Conservation (phyloP, 208 protist genomes). For the Leishmania braziliensis region DNA sequence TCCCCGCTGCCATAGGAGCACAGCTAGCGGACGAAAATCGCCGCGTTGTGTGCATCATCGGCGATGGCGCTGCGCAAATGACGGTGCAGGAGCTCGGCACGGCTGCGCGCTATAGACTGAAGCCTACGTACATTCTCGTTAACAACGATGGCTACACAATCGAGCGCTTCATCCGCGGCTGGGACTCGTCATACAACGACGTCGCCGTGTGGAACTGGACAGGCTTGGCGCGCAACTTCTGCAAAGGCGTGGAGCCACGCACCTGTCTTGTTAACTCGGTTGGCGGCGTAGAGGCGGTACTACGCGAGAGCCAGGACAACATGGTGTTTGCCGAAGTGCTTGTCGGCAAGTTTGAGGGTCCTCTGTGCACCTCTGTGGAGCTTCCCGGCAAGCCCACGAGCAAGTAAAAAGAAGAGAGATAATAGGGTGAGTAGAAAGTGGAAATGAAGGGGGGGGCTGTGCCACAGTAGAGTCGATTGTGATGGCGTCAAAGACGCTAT, state of each 20-base stretch:
- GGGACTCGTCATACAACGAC: constrained; percentile 52
- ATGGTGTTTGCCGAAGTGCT: constrained; percentile 38
- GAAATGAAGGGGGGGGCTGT: not conserved
- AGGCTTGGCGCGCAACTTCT: constrained; percentile 27
- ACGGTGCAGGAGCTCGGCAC: constrained; percentile 57
- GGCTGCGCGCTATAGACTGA: constrained; percentile 25
- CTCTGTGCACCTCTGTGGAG: constrained; percentile 40
- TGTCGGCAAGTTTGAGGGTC: constrained; percentile 50
- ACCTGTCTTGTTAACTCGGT: constrained; percentile 30
- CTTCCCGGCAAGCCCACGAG: constrained; percentile 24
- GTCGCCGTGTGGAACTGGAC: constrained; percentile 50
- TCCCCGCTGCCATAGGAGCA: constrained; percentile 51
- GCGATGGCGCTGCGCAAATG: constrained; percentile 64
- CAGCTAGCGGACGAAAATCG: constrained; percentile 49
- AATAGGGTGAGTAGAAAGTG: not conserved
- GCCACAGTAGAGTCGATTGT: not conserved
- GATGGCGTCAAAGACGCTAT: not conserved
- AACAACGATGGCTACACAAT: constrained; percentile 69
- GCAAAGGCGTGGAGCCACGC: constrained; percentile 21
- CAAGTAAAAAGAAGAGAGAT: constrained; percentile 1
- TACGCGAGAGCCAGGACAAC: constrained; percentile 34
- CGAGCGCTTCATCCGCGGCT: constrained; percentile 53
- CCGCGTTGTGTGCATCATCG: constrained; percentile 49
- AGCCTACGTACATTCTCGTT: constrained; percentile 38
- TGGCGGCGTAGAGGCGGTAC: constrained; percentile 25